A percentile compares a stretch with the other conserved stretches of the same genome.
Evolutionary conservation across 1,284 basidiomycete species (phyloP).

Genomic region (Phlebopus sp.): DNA sequence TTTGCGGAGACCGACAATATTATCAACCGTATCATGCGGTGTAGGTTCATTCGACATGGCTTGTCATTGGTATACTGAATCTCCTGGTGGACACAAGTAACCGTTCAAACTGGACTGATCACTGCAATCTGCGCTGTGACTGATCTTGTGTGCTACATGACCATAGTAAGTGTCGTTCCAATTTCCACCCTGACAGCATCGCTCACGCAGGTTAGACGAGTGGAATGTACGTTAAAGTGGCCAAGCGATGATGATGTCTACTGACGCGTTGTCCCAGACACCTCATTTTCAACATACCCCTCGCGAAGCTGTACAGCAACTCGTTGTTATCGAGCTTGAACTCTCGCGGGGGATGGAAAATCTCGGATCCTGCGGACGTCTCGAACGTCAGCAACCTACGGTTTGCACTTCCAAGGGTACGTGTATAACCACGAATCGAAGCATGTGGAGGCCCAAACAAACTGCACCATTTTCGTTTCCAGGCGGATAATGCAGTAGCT

Average conservation of each 20-base stretch:
- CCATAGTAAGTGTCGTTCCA: background rate
- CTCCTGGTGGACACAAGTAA: constrained; percentile 22
- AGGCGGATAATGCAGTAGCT: too few species aligned
- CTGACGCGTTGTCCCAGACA: background rate
- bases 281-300: background rate
- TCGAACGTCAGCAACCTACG: too few species aligned
- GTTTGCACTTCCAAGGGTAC: too few species aligned
- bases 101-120: constrained; percentile 1
- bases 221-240: too few species aligned
- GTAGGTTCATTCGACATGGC: constrained; percentile 8
- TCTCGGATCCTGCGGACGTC: too few species aligned
- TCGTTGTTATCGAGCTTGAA: background rate
- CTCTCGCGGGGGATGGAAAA: background rate
- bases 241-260: background rate
- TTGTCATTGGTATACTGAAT: too few species aligned
- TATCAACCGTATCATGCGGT: constrained; percentile 18
- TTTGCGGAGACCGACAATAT: constrained; percentile 20
- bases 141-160: background rate
- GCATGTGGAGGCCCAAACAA: too few species aligned
- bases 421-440: too few species aligned
- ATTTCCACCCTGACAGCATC: too few species aligned
- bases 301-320: constrained; percentile 2
- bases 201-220: too few species aligned
- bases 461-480: too few species aligned
- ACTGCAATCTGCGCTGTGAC: background rate